Evolutionary conservation across 371 early-diverging fungal genomes (phyloP), one percentile per base, ranked within the genome.

Genomic region (Quaeritorhiza haematococci): DNA sequence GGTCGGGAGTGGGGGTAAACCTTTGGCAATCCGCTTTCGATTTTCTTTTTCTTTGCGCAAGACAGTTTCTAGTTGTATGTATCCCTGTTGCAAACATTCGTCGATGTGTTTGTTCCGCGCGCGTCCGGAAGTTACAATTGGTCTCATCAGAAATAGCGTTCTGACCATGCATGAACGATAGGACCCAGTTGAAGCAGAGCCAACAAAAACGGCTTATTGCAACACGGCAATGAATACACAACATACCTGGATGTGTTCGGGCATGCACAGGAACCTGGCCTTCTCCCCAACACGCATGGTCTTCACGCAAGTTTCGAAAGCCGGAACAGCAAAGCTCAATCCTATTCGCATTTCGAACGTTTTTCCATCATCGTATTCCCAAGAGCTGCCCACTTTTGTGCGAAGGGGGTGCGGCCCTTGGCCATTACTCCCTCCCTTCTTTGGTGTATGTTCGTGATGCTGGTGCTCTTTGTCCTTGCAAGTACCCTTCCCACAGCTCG

Each of bases 231-330:
- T n/a, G n/a, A n/a, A 26, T 13, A 1, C 10, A 7, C 47, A n/a
- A 54, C 33, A 21, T 61, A 64, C 69, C 47, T 68, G 61, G 55
- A 55, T 57, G 35, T 75, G 66, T 33, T 69, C 56, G 1, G 74
- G 74, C 61, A 72, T 57, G 55, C 70, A 69, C 2, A 76, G 62
- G 56, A 76, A 76, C 7, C 69, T 55, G 10, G 77, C 69, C 7
- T 58, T 56, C 35, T 71, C 72, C 1, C 74, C 74, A 4, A 71
- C 49, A 15, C 42, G 19, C 77, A 76, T 73, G 5, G 71, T 57
- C 49, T 72, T 69, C 10, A 76, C 62, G 41, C 69, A 66, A 24
- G 62, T 54, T 44, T 76, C 77, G 45, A 76, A 42, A 2, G 62
- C 64, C 19, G 54, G 59, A 17, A 73, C 77, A 15, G 72, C 63